Evolutionary conservation across 768 basidiomycete genomes (phyloP).

Genomic region (Xanthoconium purpureum): DNA sequence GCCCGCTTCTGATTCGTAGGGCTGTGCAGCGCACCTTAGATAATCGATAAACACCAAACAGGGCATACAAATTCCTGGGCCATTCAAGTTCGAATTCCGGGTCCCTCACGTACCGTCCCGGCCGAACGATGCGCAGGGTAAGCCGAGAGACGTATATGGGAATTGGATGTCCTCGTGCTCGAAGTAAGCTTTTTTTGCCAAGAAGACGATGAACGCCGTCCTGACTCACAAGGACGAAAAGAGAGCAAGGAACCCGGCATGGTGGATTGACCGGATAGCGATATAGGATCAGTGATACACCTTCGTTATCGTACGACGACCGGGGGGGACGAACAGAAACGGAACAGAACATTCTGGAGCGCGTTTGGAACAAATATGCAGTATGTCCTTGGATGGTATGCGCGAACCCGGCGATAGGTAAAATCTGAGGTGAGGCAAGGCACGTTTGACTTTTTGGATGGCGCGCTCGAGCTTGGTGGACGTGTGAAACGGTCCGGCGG

Average conservation of each 20-base stretch:
- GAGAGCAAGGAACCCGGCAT: background rate
- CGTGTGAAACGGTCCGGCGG: conserved; percentile 16
- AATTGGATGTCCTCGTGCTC: background rate
- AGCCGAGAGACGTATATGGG: background rate
- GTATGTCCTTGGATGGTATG: conserved; percentile 9
- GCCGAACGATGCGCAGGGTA: background rate
- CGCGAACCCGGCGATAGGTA: background rate
- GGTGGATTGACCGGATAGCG: background rate
- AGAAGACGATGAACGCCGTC: background rate
- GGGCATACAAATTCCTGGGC: background rate
- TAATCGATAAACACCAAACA: background rate
- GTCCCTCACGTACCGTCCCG: background rate
- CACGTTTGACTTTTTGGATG: conserved; percentile 13
- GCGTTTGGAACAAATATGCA: background rate
- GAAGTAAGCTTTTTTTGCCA: background rate
- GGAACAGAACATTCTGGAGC: background rate
- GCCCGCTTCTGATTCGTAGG: background rate
- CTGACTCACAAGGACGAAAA: background rate
- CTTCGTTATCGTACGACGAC: background rate
- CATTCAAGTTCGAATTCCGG: background rate
- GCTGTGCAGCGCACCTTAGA: background rate
- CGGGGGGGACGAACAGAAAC: background rate
- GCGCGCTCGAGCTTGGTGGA: background rate
- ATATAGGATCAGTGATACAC: background rate
- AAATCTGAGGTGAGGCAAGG: background rate